A percentile compares a stretch with the other conserved stretches of the same genome.
phyloP scores from a whole-genome alignment of 768 basidiomycete genomes.

The Rhizopogon vulgaris region DNA sequence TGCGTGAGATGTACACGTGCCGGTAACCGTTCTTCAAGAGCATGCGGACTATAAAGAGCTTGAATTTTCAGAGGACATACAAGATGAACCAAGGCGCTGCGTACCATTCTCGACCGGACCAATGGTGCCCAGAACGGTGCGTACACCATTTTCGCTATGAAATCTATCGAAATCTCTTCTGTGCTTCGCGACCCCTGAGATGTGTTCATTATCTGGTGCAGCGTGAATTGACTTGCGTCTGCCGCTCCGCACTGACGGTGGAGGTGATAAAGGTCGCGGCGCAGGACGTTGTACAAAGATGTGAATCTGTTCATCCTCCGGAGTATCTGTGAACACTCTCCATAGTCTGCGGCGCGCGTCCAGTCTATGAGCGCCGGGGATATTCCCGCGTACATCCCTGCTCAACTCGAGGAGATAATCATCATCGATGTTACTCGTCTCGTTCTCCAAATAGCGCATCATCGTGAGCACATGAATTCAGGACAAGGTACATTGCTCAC shows the following conservation, averaged over 20 bases:
- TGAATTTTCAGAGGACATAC: neutral
- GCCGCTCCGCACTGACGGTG: slow-evolving; percentile 25
- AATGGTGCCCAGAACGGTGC: slow-evolving; percentile 87
- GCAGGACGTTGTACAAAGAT: neutral
- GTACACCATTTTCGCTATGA: slow-evolving; percentile 86
- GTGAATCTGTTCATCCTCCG: too few species aligned
- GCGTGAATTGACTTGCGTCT: slow-evolving; percentile 35
- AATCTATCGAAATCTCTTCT: slow-evolving; percentile 81
- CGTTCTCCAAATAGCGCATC: too few species aligned
- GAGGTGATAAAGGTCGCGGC: slow-evolving; percentile 23
- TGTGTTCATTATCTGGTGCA: slow-evolving; percentile 13
- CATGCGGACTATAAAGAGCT: slow-evolving; percentile 66
- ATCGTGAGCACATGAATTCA: too few species aligned
- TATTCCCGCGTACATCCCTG: too few species aligned
- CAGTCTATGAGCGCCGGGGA: too few species aligned
- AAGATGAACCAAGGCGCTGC: slow-evolving; percentile 12
- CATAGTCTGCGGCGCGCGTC: too few species aligned
- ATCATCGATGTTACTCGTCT: too few species aligned
- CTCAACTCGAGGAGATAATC: too few species aligned
- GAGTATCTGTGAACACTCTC: too few species aligned
- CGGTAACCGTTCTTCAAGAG: slow-evolving; percentile 87
- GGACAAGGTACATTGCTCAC: too few species aligned
- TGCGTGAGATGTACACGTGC: slow-evolving; percentile 92
- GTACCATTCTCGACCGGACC: slow-evolving; percentile 85
- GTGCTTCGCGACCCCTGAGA: slow-evolving; percentile 50